Base-by-base conservation (phyloP, 169 alveolate species). In the Babesia bovis region DNA sequence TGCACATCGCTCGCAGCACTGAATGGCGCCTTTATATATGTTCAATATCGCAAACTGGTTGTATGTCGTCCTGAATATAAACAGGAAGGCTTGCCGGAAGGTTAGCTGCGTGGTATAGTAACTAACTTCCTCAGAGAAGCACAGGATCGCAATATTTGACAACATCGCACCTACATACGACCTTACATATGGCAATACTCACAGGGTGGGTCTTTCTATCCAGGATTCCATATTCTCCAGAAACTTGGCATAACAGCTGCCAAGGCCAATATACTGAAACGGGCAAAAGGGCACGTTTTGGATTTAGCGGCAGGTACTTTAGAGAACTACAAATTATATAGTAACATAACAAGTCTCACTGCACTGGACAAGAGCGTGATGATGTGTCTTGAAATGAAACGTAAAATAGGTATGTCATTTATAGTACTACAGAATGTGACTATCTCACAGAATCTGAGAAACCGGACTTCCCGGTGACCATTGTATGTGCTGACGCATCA, bases 271-370 rank as follows among this genome's bases (percentile, higher is more conserved):
- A 63, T 75, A 57, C 79, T 88, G 36, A 61, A 76, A 59, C 72
- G 65, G 33, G 91, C 88, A 33, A 81, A 66, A 52, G 93, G 93
- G 13, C 84, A 84, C 35, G 93, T 88, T 23, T 71, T 88, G 53
- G 93, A 88, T 53, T 73, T 88, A 21, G 91, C 89, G 15, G 89
- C 91, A n/a, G 93, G 93, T 38, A 71, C 93, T 23, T 72, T 85
- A 33, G 68, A 84, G 45, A 88, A 82, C 70, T 61, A 72, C 57
- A 40, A 73, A 21, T 79, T 49, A 45, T 88, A 84, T 59, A 74
- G 71, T 41, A 70, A 59, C 70, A 66, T 88, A n/a, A 79, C 66
- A n/a, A 53, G 83, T 33, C 87, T 88, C 50, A 81, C 90, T 32
- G 83, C 89, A 26, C 85, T 88, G 4, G 93, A 88, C 77, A 79